Base-by-base conservation (phyloP, 2,329 filamentous ascomycete species). In the Sclerotinia subarctica region DNA sequence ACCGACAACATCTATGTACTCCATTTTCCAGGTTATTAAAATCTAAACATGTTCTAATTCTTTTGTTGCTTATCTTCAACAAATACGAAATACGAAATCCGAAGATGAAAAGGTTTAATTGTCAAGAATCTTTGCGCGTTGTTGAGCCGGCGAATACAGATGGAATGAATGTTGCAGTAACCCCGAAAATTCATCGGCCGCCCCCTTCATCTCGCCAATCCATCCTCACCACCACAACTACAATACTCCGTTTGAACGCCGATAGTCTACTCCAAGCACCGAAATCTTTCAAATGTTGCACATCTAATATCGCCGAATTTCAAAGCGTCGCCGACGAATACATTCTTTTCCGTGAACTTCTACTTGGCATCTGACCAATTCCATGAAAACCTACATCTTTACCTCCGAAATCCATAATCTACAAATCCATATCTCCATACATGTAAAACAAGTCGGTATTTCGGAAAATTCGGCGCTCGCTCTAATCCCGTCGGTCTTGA, bases 131-230 rank as follows among this genome's bases (percentile, higher is more conserved):
- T 32, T 32, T 29, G 52, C 11, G 24, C 7, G 17, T 29, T 46
- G 17, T 46, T 26, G 57, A 32, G 3, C 10, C 6, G 32, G 19
- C 21, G 35, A 24, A 13, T 11, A 56, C 5, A 21, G 21, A 56
- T 15, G 1, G 21, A 24, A 49, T 11, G 8, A 24, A 38, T 17
- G 11, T 56, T 19, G 35, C 42, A 60, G 5, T 17, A 35, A 29
- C 26, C 24, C 58, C 58, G 58, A 49, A 35, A 49, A 35, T 35
- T 35, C 29, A 19, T 24, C 47, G 21, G 47, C 8, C 47, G 21
- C n/a, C 8, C 3, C 58, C 44, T 60, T 60, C 58, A 60, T 54
- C 58, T 60, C 58, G 58, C 26, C 58, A 60, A 60, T 49, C 44
- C 53, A 24, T 13, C 35, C 32, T 21, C 53, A 38, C 29, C 29